A percentile compares a stretch with the other conserved stretches of the same genome.
Evolutionary conservation across 2,329 filamentous ascomycete genomes (phyloP).

Genomic region (Orbilia brochopaga): DNA sequence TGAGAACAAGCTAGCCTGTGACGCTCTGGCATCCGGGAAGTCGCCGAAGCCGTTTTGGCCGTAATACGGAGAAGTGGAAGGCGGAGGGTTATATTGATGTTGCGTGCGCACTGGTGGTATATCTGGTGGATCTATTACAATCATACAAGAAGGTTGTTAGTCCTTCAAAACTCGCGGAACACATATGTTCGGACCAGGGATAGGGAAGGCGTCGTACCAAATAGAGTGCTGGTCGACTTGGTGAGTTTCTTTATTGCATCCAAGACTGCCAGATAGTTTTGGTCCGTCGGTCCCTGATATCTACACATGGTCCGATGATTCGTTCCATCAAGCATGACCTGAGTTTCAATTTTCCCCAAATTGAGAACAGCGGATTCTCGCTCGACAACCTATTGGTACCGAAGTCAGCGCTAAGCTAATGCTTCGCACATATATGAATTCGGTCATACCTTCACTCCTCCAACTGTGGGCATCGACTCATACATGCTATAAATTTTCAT

Average conservation of each 20-base stretch:
- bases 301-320: constrained; percentile 42
- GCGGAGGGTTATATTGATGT: constrained; percentile 14
- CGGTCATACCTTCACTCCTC: constrained; percentile 29
- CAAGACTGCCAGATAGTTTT: constrained; percentile 36
- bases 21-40: constrained; percentile 13
- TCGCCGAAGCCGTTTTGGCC: constrained; percentile 23
- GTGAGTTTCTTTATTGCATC: constrained; percentile 41
- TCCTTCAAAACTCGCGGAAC: not conserved
- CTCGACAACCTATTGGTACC: constrained; percentile 22
- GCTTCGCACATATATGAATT: not conserved
- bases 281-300: constrained; percentile 36
- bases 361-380: constrained; percentile 43
- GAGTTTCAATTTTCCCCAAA: constrained; percentile 36
- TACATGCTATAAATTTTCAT: constrained; percentile 49
- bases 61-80: constrained; percentile 23
- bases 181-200: not conserved
- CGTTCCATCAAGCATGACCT: constrained; percentile 42
- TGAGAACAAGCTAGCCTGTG: constrained; percentile 18
- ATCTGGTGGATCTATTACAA: constrained; percentile 22
- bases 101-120: constrained; percentile 13
- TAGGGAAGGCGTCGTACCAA: constrained; percentile 14
- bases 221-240: constrained; percentile 36
- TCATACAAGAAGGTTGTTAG: not conserved
- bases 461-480: constrained; percentile 27
- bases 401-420: not conserved